Evolutionary conservation across 495 filamentous ascomycete species (phyloP), one percentile per base, ranked within the genome.

Genomic region (Alectoria sarmentosa): DNA sequence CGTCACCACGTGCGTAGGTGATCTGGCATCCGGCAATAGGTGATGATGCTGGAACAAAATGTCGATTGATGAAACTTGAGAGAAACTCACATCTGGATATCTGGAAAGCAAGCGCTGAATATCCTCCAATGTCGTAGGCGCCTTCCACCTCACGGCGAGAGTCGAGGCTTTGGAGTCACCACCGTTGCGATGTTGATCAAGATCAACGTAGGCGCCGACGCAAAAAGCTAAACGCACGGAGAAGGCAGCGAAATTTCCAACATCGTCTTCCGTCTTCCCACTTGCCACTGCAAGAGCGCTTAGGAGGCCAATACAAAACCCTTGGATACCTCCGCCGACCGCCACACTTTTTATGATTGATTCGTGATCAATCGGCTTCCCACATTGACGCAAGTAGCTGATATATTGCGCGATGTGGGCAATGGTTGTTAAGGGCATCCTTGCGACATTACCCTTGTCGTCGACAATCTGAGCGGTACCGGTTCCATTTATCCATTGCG

Each of bases 121-220:
- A 78, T 39, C 80, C 76, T 5, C 75, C 73, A 9, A 79, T 14
- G 57, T 79, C 70, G 26, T 79, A 69, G 4, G 81, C 79, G 1
- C 78, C 82, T 79, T 67, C 67, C 66, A 69, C 26, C 66, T 55
- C 19, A 69, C n/a, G 15, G 66, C 67, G 38, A 69, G 28, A 44
- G 59, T 42, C 13, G 30, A 37, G 11, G 60, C 49, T 38, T 69
- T 55, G n/a, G 49, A 55, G 30, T 49, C 38, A 14, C 55, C 60
- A 36, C 58, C 32, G 21, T 36, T 28, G 11, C 15, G 58, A 2
- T 41, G 19, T 32, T 42, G 42, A 46, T 75, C 69, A 23, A 64
- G 61, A 61, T 75, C 73, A 15, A 74, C 67, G 52, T 69, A 69
- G 9, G 73, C 71, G 0, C 73, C 73, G 37, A 74, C 41, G 34